Conservation (phyloP, 2,329 filamentous ascomycete species). For the Colletotrichum lini region DNA sequence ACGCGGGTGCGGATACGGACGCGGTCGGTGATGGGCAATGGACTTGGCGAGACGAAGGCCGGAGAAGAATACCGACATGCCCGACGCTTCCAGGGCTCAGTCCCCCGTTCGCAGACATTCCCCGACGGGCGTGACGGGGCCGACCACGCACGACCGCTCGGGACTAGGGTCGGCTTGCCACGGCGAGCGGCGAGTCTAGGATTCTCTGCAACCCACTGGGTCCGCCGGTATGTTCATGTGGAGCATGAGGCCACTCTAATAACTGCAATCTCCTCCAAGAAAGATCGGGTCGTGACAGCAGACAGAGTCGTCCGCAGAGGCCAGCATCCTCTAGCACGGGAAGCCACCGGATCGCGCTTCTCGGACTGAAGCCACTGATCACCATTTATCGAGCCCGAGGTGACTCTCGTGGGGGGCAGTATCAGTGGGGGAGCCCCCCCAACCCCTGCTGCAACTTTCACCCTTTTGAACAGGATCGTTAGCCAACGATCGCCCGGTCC, state of each 20-base stretch:
- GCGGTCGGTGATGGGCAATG: background rate
- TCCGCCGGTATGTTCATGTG: conserved; percentile 12
- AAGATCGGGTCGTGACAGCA: background rate
- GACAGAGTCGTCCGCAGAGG: conserved; percentile 4
- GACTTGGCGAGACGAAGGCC: conserved; percentile 15
- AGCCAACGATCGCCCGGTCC: background rate
- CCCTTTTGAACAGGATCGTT: conserved; percentile 7
- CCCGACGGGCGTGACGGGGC: conserved; percentile 36
- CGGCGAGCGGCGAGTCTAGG: conserved; percentile 28
- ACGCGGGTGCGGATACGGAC: background rate
- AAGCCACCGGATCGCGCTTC: background rate
- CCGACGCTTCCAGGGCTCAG: conserved; percentile 27
- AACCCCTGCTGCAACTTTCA: background rate
- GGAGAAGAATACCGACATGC: conserved; percentile 37
- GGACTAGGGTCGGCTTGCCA: conserved; percentile 28
- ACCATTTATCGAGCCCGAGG: background rate
- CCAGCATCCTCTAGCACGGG: background rate
- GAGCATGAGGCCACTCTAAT: conserved; percentile 31
- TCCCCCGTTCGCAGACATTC: conserved; percentile 31
- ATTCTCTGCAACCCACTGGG: conserved; percentile 30
- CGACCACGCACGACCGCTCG: conserved; percentile 24
- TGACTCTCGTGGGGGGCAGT: conserved; percentile 5
- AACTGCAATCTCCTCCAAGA: conserved; percentile 27
- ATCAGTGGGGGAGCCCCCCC: conserved; percentile 1
- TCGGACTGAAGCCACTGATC: background rate